A percentile compares a stretch with the other conserved stretches of the same genome.
Conservation (phyloP, 768 basidiomycete genomes). For the Coprinopsis marcescibilis region DNA sequence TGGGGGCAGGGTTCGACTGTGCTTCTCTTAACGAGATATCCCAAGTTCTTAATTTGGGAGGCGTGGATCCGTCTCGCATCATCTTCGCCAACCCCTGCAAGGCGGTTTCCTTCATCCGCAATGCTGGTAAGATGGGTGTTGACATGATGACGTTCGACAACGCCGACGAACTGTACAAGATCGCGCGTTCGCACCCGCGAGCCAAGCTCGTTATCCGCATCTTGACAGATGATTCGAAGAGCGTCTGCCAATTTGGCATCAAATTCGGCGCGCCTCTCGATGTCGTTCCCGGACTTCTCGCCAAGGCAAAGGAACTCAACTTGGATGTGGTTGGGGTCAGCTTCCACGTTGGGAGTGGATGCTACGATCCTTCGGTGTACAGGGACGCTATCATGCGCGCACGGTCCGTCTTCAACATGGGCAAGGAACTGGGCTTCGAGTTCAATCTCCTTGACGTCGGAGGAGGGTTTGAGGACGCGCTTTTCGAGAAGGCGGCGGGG, state of each 20-base stretch:
- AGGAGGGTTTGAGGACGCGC: conserved; percentile 89
- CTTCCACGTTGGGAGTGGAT: conserved; percentile 98
- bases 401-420: conserved; percentile 84
- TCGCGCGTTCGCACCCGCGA: conserved; percentile 69
- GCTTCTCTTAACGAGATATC: conserved; percentile 93
- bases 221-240: conserved; percentile 96
- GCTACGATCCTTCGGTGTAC: conserved; percentile 88
- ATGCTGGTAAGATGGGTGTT: conserved; percentile 73
- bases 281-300: conserved; percentile 73
- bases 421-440: conserved; percentile 66
- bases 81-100: conserved; percentile 99
- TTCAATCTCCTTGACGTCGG: conserved; percentile 90
- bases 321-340: conserved; percentile 91
- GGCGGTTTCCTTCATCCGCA: conserved; percentile 86
- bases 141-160: conserved; percentile 99
- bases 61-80: conserved; percentile 74
- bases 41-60: conserved; percentile 67
- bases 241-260: conserved; percentile 85
- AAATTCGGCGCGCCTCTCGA: conserved; percentile 93
- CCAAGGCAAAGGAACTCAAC: conserved; percentile 69
- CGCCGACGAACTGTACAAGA: conserved; percentile 91
- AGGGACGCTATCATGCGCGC: conserved; percentile 85
- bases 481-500: conserved; percentile 74
- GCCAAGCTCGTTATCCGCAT: conserved; percentile 92
- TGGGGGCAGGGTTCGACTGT: conserved; percentile 95